Conservation (phyloP, 345 rosid genomes). For the Bretschneidera sinensis region DNA sequence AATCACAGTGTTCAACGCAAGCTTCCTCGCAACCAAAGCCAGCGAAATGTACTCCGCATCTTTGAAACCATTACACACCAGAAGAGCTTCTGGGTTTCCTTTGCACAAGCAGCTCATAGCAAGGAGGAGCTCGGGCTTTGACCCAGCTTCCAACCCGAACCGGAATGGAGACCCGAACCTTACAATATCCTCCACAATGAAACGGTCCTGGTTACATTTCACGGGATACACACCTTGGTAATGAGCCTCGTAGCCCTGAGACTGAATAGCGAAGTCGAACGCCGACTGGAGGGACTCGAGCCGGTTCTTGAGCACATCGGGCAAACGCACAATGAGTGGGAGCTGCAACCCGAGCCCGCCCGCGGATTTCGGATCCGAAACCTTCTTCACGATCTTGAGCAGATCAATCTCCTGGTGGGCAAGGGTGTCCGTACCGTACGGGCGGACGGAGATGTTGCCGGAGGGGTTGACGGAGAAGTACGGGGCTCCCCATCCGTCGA, state of each 20-base stretch:
- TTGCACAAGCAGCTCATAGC: conserved; percentile 87
- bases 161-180: conserved; percentile 64
- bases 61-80: conserved; percentile 87
- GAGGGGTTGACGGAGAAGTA: conserved; percentile 67
- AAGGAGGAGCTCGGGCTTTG: conserved; percentile 89
- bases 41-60: conserved; percentile 76
- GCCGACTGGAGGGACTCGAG: conserved; percentile 73
- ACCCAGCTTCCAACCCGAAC: conserved; percentile 92
- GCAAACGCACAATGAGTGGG: conserved; percentile 70
- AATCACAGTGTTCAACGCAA: conserved; percentile 67
- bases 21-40: conserved; percentile 67
- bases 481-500: conserved; percentile 88
- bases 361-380: conserved; percentile 58
- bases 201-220: conserved; percentile 93
- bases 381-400: conserved; percentile 72
- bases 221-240: conserved; percentile 95
- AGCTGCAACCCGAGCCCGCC: conserved; percentile 86
- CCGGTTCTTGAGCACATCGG: conserved; percentile 83
- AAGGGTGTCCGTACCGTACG: conserved; percentile 54
- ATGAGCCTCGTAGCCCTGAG: conserved; percentile 53
- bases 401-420: conserved; percentile 85
- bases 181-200: conserved; percentile 81
- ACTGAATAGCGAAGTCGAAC: conserved; percentile 62
- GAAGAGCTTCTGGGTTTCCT: conserved; percentile 61
- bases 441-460: conserved; percentile 69